Conservation (phyloP, 108 stramenopile genomes). For the Cyclostephanos tholiformis region DNA sequence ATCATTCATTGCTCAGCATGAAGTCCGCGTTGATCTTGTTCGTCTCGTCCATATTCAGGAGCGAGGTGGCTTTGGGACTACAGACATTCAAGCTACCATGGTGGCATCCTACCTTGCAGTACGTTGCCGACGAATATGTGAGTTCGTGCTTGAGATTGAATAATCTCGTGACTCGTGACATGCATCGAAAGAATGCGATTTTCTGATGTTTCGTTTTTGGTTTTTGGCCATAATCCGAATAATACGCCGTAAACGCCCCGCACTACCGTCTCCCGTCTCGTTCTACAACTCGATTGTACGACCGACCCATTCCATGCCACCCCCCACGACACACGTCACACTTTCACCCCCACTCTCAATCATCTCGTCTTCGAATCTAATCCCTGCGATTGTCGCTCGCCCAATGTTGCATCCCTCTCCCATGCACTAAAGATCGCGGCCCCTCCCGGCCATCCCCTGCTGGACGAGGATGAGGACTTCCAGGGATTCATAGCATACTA, state of each 20-base stretch:
- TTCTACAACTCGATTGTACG: no score
- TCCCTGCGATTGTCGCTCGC: no score
- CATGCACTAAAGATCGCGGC: slow-evolving; percentile 6
- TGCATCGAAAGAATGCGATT: not conserved
- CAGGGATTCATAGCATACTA: slow-evolving; percentile 10
- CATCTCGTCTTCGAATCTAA: no score
- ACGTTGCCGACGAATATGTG: slow-evolving; percentile 12
- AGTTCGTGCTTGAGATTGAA: not conserved
- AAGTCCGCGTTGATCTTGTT: not conserved
- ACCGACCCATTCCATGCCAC: no score
- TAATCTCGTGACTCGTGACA: not conserved
- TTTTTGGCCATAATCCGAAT: not conserved
- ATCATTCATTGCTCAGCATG: not conserved
- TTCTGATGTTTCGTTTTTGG: not conserved
- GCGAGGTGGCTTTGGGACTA: not conserved
- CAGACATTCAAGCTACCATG: slow-evolving; percentile 9
- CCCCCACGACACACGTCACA: no score
- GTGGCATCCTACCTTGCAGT: slow-evolving; percentile 16
- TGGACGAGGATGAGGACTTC: slow-evolving; percentile 14
- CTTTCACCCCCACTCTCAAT: no score
- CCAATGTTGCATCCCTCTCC: not conserved
- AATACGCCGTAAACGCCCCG: no score
- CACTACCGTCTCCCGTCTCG: no score
- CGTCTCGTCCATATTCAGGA: not conserved
- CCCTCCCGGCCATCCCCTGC: slow-evolving; percentile 4